These are phyloP conservation scores for Camellia granthamiana DNA, from an alignment of 148 eudicot species.

Conservation along the genomic window DNA sequence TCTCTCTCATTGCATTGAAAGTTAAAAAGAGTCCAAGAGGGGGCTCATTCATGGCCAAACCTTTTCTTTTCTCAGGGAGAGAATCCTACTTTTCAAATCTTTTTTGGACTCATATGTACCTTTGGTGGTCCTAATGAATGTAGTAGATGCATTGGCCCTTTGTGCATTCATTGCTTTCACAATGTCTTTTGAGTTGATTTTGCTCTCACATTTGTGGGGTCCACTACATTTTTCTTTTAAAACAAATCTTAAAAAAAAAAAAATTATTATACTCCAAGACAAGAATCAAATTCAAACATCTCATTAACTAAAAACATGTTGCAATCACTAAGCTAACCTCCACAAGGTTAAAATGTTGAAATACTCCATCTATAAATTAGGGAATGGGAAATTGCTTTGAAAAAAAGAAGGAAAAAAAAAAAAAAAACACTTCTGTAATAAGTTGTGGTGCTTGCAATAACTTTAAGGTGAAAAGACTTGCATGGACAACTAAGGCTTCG, in stretches of 20 bases:
- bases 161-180: not conserved
- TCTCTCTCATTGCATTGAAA: not conserved
- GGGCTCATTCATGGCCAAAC: not conserved
- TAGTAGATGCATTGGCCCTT: not conserved
- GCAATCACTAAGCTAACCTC: too few species aligned
- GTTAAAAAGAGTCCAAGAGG: not conserved
- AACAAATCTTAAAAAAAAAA: too few species aligned
- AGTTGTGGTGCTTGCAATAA: too few species aligned
- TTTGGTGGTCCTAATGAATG: not conserved
- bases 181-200: not conserved
- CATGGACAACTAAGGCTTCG: too few species aligned
- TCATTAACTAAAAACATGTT: too few species aligned
- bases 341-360: too few species aligned
- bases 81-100: slow-evolving; percentile 13
- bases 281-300: too few species aligned
- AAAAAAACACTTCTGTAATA: too few species aligned
- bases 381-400: not conserved
- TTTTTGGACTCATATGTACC: not conserved
- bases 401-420: not conserved
- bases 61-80: not conserved
- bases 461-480: not conserved
- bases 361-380: too few species aligned
- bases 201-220: not conserved
- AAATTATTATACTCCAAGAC: too few species aligned
- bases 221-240: not conserved